Evolutionary conservation across 768 basidiomycete species (phyloP), one percentile per base, ranked within the genome.

Genomic region (Lactarius psammicola): DNA sequence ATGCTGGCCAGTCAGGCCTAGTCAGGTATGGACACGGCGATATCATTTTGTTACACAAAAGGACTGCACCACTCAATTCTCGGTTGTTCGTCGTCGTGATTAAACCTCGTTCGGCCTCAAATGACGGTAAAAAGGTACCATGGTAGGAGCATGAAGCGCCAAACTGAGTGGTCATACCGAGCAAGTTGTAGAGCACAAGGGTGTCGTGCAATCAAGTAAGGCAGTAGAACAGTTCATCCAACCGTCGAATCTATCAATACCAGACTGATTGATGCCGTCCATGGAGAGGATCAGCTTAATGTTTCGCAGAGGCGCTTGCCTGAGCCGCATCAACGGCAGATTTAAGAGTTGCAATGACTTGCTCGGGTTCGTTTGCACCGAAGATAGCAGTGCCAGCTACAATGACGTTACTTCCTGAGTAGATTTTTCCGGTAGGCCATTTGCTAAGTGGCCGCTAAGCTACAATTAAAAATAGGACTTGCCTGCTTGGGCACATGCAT

Each of bases 331-430:
- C 82, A 38, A 96, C 87, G 26, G 83, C 81, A 40, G 82, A 78
- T 76, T 91, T 94, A 44, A 98, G 78, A 9, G 80, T 74, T 51
- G 82, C 71, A 59, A 98, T 97, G 56, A 95, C 92, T 44, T 84
- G 77, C 53, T 87, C 87, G 0, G 97, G 91, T 71, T 87, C 81
- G n/a, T 82, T 72, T 2, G 94, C 88, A 49, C 84, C 85, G 73
- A 98, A 98, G 67, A 99, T 90, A 7, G 96, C 95, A 8, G 95
- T 98, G 15, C 97, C 97, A 15, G 97, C 95, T 33, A 99, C 97
- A 60, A 98, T 94, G 69, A 99, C 95, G 73, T 99, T 99, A 77
- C 94, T 95, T 26, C 96, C 96, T 95, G 70, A 13, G 10, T 17
- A 44, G 38, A 10, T 40, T 28, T 55, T 31, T 15, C 23, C 51